Base-by-base conservation (phyloP, 2,329 filamentous ascomycete species). In the Neopestalotiopsis sp. region DNA sequence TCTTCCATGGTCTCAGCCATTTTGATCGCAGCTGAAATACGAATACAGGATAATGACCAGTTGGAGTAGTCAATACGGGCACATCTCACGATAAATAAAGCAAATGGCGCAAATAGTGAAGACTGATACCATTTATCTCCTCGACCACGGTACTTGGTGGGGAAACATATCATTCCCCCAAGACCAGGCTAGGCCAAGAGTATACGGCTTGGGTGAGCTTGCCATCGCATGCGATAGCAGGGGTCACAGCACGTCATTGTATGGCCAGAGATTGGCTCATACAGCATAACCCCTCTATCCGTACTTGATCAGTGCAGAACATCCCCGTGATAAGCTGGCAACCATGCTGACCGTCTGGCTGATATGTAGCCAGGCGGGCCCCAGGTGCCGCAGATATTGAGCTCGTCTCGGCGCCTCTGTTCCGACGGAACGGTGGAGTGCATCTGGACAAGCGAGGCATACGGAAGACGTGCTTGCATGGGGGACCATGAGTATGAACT, bases 181-280 rank as follows among this genome's bases (percentile, higher is more conserved):
- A 30, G 24, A 49, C 40, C 40, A 30, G 40, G 38, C 40, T 65
- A 56, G 20, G 62, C 40, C 38, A 65, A 56, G 62, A 49, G 62
- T 65, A 45, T 65, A 56, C 40, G 38, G n/a, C 38, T 28, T 65
- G 20, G 4, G 40, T 65, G 38, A 65, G 45, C 45, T 65, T 56
- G 45, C 62, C 28, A 45, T 49, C 45, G 62, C 62, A 56, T 65
- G 62, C 62, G 40, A 65, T 49, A 30, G 40, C 62, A 65, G 45
- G 62, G 62, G n/a, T 65, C 10, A 10, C 62, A 49, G 62, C 62
- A 65, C 62, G 62, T 30, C 34, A 65, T 65, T 38, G 17, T 10
- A 34, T 9, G 32, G 28, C 30, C 24, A 59, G 34, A 20, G 59
- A 62, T 62, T 62, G 59, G 57, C 17, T 17, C 17, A 20, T 14